Evolutionary conservation across 1,284 basidiomycete species (phyloP).

Genomic region (Kalmanozyma brasiliensis): DNA sequence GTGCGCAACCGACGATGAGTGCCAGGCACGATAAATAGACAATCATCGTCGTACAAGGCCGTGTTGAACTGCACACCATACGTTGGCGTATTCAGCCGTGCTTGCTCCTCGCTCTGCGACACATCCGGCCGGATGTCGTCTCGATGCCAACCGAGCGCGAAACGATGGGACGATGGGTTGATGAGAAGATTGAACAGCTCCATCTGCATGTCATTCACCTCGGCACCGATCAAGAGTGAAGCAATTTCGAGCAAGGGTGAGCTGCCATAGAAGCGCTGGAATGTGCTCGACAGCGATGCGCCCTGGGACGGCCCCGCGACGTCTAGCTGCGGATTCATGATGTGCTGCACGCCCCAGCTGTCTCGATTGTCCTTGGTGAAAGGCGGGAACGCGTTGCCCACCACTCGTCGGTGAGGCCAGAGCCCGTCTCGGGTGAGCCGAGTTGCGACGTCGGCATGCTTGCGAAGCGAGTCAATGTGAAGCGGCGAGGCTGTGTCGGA

Average conservation of each 20-base stretch:
- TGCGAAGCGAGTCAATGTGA: conserved; percentile 23
- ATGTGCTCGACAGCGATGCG: conserved; percentile 9
- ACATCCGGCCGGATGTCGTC: conserved; percentile 79
- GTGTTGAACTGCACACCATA: conserved; percentile 85
- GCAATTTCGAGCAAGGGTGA: conserved; percentile 49
- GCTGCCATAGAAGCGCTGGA: conserved; percentile 45
- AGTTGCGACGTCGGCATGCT: conserved; percentile 69
- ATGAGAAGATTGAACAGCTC: conserved; percentile 84
- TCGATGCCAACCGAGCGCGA: conserved; percentile 83
- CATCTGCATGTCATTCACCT: conserved; percentile 64
- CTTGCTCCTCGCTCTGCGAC: conserved; percentile 75
- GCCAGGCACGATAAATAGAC: conserved; percentile 79
- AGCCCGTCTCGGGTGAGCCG: conserved; percentile 74
- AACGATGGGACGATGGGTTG: conserved; percentile 76
- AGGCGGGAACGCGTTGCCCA: conserved; percentile 85
- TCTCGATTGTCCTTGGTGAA: conserved; percentile 75
- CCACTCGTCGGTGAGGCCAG: conserved; percentile 77
- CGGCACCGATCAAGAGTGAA: conserved; percentile 32
- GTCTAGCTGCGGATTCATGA: conserved; percentile 72
- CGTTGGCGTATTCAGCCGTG: conserved; percentile 75
- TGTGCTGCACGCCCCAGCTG: conserved; percentile 74
- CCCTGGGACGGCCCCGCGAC: conserved; percentile 50
- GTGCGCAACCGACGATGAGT: conserved; percentile 76
- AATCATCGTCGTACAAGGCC: conserved; percentile 79
- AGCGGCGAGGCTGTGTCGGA: conserved; percentile 14